A percentile compares a stretch with the other conserved stretches of the same genome.
These are phyloP conservation scores for Marchantia paleacea DNA, from an alignment of 225 moss, liverwort and hornwort species.

Conservation along the genomic window DNA sequence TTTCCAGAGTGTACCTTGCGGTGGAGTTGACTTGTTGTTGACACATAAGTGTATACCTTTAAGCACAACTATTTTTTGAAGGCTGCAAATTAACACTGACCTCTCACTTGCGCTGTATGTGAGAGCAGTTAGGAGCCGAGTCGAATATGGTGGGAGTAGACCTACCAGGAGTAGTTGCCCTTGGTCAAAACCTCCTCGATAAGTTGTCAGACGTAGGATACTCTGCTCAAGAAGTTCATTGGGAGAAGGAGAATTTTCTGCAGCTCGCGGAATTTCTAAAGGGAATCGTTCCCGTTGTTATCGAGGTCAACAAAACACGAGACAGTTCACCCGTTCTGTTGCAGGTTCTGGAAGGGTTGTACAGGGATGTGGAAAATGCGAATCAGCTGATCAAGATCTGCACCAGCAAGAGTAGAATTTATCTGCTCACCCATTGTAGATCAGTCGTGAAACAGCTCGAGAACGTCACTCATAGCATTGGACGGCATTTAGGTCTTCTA, in stretches of 20 bases:
- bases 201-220: constrained; percentile 55
- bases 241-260: constrained; percentile 67
- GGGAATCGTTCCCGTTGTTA: constrained; percentile 47
- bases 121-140: constrained; percentile 29
- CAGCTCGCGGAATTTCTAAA: constrained; percentile 61
- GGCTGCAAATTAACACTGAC: not conserved
- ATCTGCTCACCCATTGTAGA: constrained; percentile 85
- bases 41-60: too few species aligned
- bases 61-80: too few species aligned
- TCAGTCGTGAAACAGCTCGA: constrained; percentile 75
- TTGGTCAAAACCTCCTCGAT: constrained; percentile 54
- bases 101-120: not conserved
- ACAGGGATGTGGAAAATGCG: constrained; percentile 63
- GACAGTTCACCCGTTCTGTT: constrained; percentile 40
- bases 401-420: constrained; percentile 82
- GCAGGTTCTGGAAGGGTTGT: constrained; percentile 53
- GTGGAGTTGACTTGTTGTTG: too few species aligned
- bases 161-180: constrained; percentile 41
- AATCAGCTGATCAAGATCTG: constrained; percentile 72
- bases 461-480: constrained; percentile 62
- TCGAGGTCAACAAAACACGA: constrained; percentile 43
- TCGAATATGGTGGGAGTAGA: constrained; percentile 40
- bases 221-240: constrained; percentile 56
- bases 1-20: too few species aligned
- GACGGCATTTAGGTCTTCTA: constrained; percentile 54